phyloP scores from a whole-genome alignment of 2,329 filamentous ascomycete genomes.

The Exophiala oligosperma region DNA sequence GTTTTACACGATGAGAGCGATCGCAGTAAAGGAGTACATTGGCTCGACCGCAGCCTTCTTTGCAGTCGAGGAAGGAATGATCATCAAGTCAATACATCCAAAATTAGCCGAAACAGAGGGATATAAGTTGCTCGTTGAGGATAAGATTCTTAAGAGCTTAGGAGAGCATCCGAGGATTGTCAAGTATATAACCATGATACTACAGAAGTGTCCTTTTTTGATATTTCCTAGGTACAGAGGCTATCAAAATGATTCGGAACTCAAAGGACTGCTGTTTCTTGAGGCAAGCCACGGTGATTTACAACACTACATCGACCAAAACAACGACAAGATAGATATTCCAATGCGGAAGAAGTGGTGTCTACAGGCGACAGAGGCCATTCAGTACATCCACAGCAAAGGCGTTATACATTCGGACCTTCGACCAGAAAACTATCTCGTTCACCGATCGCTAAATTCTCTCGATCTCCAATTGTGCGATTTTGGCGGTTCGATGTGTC shows the following conservation, averaged over 20 bases:
- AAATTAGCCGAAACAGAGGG: not conserved
- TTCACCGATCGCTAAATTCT: constrained; percentile 30
- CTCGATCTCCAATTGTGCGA: constrained; percentile 36
- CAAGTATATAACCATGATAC: constrained; percentile 4
- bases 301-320: constrained; percentile 22
- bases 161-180: constrained; percentile 13
- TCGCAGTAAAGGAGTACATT: constrained; percentile 3
- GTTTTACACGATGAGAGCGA: not conserved
- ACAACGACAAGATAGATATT: constrained; percentile 26
- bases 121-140: constrained; percentile 9
- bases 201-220: not conserved
- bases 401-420: constrained; percentile 39
- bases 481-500: constrained; percentile 36
- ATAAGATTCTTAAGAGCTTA: constrained; percentile 2
- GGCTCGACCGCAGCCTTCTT: constrained; percentile 2
- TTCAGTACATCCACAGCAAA: constrained; percentile 33
- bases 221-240: constrained; percentile 6
- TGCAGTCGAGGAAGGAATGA: not conserved
- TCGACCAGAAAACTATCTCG: constrained; percentile 36
- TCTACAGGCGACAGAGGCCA: constrained; percentile 32
- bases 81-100: constrained; percentile 2
- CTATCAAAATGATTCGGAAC: not conserved
- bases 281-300: constrained; percentile 29
- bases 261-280: constrained; percentile 20
- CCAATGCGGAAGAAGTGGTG: constrained; percentile 31